Conservation (phyloP, 441 rosid genomes). For the Kokia cookei region DNA sequence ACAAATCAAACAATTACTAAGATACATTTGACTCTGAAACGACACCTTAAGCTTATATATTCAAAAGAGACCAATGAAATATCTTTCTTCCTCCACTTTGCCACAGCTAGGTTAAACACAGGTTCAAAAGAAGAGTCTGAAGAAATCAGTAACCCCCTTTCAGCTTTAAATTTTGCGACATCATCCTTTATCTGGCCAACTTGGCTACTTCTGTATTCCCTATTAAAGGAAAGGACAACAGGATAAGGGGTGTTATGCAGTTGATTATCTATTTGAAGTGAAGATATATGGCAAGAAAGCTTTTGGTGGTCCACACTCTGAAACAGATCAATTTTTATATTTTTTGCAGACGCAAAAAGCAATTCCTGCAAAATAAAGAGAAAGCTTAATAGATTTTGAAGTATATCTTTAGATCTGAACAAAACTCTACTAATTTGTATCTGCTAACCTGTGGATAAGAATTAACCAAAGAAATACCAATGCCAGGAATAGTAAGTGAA, state of each 20-base stretch:
- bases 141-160: conserved; percentile 27
- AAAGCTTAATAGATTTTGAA: conserved; percentile 11
- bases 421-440: conserved; percentile 2
- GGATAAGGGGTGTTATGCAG: conserved; percentile 69
- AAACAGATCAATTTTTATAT: conserved; percentile 50
- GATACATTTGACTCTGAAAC: conserved; percentile 5
- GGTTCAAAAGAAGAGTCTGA: conserved; percentile 44
- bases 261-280: conserved; percentile 89
- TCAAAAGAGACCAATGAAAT: conserved; percentile 58
- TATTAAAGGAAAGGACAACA: conserved; percentile 80
- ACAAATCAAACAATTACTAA: not conserved
- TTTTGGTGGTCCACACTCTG: conserved; percentile 87
- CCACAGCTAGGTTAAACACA: conserved; percentile 51
- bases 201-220: conserved; percentile 39
- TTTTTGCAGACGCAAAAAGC: conserved; percentile 82
- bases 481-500: conserved; percentile 55
- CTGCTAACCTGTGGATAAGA: conserved; percentile 70
- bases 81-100: conserved; percentile 92
- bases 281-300: conserved; percentile 66
- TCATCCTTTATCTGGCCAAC: conserved; percentile 46
- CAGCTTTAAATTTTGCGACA: conserved; percentile 30
- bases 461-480: conserved; percentile 80
- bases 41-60: conserved; percentile 65
- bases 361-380: conserved; percentile 57
- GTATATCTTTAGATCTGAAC: conserved; percentile 1